Evolutionary conservation across 2,329 filamentous ascomycete species (phyloP).

Genomic region (Scedosporium aurantiacum): DNA sequence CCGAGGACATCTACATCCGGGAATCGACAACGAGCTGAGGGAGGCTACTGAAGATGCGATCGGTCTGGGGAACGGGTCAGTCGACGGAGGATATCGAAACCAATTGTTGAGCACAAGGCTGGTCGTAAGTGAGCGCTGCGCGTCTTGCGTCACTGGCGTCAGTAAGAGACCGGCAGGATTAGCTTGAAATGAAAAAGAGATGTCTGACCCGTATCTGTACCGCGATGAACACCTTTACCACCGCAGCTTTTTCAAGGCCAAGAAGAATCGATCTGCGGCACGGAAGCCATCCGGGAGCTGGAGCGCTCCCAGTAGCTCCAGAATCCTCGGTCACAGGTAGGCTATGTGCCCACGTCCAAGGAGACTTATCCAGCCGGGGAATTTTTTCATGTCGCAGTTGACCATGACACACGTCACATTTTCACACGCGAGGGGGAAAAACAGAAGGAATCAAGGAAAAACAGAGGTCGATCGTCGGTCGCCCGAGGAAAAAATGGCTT

Average conservation of each 20-base stretch:
- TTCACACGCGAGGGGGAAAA: background rate
- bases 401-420: background rate
- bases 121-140: slow-evolving; percentile 55
- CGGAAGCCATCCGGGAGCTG: slow-evolving; percentile 40
- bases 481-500: background rate
- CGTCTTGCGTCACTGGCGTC: no score
- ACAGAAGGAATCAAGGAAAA: background rate
- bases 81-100: slow-evolving; percentile 58
- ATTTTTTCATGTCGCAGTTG: background rate
- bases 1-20: slow-evolving; percentile 66
- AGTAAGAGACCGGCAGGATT: background rate
- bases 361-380: slow-evolving; percentile 45
- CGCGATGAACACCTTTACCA: slow-evolving; percentile 40
- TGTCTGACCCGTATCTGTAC: slow-evolving; percentile 60
- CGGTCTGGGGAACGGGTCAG: slow-evolving; percentile 42
- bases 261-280: slow-evolving; percentile 42
- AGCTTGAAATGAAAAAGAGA: slow-evolving; percentile 11
- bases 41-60: slow-evolving; percentile 56
- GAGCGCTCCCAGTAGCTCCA: slow-evolving; percentile 46
- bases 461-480: background rate
- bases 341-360: slow-evolving; percentile 30
- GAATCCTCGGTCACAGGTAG: slow-evolving; percentile 37
- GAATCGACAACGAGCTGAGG: slow-evolving; percentile 71
- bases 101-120: slow-evolving; percentile 63
- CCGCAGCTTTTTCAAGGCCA: slow-evolving; percentile 53